Evolutionary conservation across 805 yeast genomes (phyloP).

Genomic region (Saccharomycopsis lassenensis): DNA sequence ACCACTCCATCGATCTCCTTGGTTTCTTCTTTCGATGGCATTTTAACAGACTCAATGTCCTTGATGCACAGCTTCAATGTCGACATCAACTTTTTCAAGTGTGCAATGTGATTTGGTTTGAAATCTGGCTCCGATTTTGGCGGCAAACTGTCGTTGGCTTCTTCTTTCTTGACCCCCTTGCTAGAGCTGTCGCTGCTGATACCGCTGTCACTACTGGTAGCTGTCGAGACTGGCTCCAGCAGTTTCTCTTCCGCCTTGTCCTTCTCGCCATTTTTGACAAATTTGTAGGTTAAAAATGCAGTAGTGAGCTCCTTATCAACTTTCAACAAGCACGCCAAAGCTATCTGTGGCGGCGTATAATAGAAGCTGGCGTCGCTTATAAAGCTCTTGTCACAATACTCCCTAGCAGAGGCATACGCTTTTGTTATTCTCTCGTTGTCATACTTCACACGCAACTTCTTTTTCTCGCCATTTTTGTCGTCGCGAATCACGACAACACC

Average conservation of each 20-base stretch:
- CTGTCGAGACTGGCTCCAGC: slow-evolving; percentile 9
- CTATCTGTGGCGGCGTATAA: slow-evolving; percentile 92
- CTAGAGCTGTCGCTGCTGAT: too few species aligned
- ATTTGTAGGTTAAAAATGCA: slow-evolving; percentile 57
- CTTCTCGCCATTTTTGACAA: slow-evolving; percentile 21
- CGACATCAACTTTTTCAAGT: slow-evolving; percentile 34
- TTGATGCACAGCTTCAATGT: slow-evolving; percentile 25
- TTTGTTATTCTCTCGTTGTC: slow-evolving; percentile 19
- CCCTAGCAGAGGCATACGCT: slow-evolving; percentile 61
- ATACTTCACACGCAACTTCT: slow-evolving; percentile 10
- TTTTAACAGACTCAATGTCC: neutral
- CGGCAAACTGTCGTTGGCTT: too few species aligned
- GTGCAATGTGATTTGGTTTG: too few species aligned
- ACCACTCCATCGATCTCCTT: slow-evolving; percentile 52
- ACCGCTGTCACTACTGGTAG: slow-evolving; percentile 10
- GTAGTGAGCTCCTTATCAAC: slow-evolving; percentile 54
- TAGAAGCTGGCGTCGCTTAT: slow-evolving; percentile 66
- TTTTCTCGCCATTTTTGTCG: slow-evolving; percentile 20
- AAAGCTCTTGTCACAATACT: slow-evolving; percentile 53
- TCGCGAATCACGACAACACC: slow-evolving; percentile 16
- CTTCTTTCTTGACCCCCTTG: too few species aligned
- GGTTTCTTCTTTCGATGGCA: slow-evolving; percentile 37
- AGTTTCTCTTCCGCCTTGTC: slow-evolving; percentile 17
- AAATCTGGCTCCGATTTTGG: too few species aligned
- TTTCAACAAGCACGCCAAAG: slow-evolving; percentile 71